Evolutionary conservation across 2,329 filamentous ascomycete genomes (phyloP).

Genomic region (Fusarium sp.): DNA sequence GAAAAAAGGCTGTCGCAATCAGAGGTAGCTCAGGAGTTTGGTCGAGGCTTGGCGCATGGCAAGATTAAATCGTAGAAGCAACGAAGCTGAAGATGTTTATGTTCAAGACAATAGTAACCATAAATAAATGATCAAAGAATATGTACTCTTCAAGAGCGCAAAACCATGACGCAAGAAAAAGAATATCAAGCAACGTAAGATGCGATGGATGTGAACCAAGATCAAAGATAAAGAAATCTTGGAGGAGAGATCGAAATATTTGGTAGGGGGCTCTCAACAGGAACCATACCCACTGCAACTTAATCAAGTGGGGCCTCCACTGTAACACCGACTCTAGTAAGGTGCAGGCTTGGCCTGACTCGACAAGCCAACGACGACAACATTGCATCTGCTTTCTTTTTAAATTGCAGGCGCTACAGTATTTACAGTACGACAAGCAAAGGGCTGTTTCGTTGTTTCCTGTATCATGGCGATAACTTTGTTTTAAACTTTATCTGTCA

Average conservation of each 20-base stretch:
- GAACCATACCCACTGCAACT: slow-evolving; percentile 10
- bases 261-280: slow-evolving; percentile 19
- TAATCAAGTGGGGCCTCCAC: not conserved
- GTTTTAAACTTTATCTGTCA: no score
- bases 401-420: no score
- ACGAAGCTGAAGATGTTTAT: not conserved
- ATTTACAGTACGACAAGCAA: no score
- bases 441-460: no score
- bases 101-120: not conserved
- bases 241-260: slow-evolving; percentile 25
- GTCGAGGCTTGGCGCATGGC: slow-evolving; percentile 9
- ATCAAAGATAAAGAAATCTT: slow-evolving; percentile 39
- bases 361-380: not conserved
- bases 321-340: not conserved
- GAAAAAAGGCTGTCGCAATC: slow-evolving; percentile 4
- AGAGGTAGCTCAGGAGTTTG: slow-evolving; percentile 17
- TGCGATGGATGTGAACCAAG: slow-evolving; percentile 14
- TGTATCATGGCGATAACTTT: no score
- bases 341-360: slow-evolving; percentile 2
- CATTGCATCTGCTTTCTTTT: not conserved
- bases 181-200: slow-evolving; percentile 18
- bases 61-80: not conserved
- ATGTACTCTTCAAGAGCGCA: slow-evolving; percentile 21
- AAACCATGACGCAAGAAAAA: slow-evolving; percentile 7
- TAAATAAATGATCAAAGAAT: slow-evolving; percentile 1